These are phyloP conservation scores for Rhizopogon vesiculosus DNA, from an alignment of 768 basidiomycete species.

Conservation along the genomic window DNA sequence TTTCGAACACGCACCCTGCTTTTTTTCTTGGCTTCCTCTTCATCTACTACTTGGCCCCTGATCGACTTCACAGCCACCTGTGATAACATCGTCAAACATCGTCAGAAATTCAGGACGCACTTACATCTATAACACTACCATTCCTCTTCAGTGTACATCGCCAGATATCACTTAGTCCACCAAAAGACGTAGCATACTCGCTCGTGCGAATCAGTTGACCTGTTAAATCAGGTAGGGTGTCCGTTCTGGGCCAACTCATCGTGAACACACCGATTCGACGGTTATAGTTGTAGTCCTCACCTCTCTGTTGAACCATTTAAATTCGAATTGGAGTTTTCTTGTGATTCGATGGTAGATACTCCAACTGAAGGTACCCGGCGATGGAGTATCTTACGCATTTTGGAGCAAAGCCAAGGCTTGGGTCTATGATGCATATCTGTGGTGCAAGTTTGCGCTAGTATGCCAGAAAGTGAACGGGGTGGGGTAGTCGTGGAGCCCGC, in stretches of 20 bases:
- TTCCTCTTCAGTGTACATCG: conserved; percentile 7
- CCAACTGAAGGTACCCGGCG: neutral
- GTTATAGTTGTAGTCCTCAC: neutral
- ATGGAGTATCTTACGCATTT: neutral
- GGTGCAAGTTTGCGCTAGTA: neutral
- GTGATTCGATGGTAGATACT: neutral
- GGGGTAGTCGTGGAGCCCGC: neutral
- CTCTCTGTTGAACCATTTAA: neutral
- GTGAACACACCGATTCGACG: neutral
- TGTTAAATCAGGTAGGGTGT: conserved; percentile 11
- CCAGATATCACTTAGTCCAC: conserved; percentile 28
- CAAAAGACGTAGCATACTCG: conserved; percentile 19
- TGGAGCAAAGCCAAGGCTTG: neutral
- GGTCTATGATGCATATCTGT: neutral
- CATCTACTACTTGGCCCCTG: conserved; percentile 1
- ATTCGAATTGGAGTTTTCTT: neutral
- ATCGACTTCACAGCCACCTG: conserved; percentile 8
- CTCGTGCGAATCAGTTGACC: conserved; percentile 6
- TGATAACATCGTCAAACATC: neutral
- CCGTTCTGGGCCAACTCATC: neutral
- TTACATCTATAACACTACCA: neutral
- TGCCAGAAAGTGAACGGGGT: neutral
- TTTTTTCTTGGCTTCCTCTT: conserved; percentile 6
- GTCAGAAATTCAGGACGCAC: neutral
- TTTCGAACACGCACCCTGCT: conserved; percentile 2